Evolutionary conservation across 176 grass and related monocot species (phyloP), one percentile per base, ranked within the genome.

Genomic region (Zizania latifolia): DNA sequence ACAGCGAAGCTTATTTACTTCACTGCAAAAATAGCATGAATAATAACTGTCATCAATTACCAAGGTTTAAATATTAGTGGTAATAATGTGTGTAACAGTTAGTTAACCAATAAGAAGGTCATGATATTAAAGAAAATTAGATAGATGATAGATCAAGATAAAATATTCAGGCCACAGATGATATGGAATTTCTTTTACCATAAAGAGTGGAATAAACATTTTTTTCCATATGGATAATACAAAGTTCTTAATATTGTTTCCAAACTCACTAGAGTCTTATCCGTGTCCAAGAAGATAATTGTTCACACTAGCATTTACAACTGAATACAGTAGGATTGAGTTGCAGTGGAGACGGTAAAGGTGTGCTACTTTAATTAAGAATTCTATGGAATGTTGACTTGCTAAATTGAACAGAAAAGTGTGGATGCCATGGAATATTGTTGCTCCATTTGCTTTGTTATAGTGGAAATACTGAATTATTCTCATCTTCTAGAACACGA

Each of bases 1-100:
- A 63, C 75, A 83, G 13, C 79, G 88, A 59, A 86, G 82, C 23
- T 78, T 86, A 82, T 90, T 76, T 60, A 86, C 71, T 79, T 90
- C 83, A 68, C 88, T 90, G 88, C 66, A 59, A 78, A 59, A 78
- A 66, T 35, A 79, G 34, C 33, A 71, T 29, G 39, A 16, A 46
- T 57, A 28, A 58, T 53, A 32, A 62, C 39, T 32, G 53, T 16
- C 17, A 21, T 38, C 62, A 79, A 67, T 74, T 71, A 70, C 32
- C 27, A 57, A 72, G 38, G 31, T 65, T 40, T 17, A 71, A 63
- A 82, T 77, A 77, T n/a, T 50, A 64, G 44, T 22, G 65, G 21
- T 37, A 10, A 8, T 65, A 82, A 48, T 29, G 36, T 77, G 29
- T 19, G 10, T 58, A 24, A 63, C 21, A 38, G 0, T 65, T 72